phyloP scores from a whole-genome alignment of 495 filamentous ascomycete genomes.

The Lichina pygmaea region DNA sequence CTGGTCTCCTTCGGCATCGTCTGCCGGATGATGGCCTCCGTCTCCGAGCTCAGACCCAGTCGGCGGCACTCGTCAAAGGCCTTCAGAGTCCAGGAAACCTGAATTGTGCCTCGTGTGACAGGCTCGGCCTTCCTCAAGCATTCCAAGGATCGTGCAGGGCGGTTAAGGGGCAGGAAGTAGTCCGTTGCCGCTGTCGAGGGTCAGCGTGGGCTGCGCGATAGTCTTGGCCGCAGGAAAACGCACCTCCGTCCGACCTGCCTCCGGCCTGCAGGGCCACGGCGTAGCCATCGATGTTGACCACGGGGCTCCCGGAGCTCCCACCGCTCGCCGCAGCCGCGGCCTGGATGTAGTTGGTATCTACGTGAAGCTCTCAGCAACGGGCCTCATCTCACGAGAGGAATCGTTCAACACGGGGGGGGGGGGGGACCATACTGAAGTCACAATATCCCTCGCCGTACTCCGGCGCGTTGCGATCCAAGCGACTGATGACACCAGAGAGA shows the following conservation, averaged over 20 bases:
- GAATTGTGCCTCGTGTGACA: slow-evolving; percentile 79
- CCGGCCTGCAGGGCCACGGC: slow-evolving; percentile 88
- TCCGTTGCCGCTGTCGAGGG: slow-evolving; percentile 51
- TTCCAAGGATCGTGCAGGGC: slow-evolving; percentile 60
- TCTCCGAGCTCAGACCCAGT: slow-evolving; percentile 58
- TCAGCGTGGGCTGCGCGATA: not conserved
- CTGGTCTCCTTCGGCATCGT: slow-evolving; percentile 79
- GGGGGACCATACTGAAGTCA: slow-evolving; percentile 38
- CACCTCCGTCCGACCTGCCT: slow-evolving; percentile 53
- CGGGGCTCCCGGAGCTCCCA: slow-evolving; percentile 87
- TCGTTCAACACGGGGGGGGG: not conserved
- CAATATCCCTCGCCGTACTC: slow-evolving; percentile 97
- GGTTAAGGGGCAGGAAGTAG: slow-evolving; percentile 87
- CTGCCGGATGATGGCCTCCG: slow-evolving; percentile 60
- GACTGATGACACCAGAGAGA: slow-evolving; percentile 86
- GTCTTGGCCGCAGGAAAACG: too few relatives aligned
- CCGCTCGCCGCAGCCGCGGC: slow-evolving; percentile 89
- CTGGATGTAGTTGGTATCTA: slow-evolving; percentile 90
- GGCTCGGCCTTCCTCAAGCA: slow-evolving; percentile 52
- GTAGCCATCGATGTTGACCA: slow-evolving; percentile 83
- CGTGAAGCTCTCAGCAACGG: not conserved
- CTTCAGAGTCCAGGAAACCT: slow-evolving; percentile 89
- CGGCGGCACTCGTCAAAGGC: slow-evolving; percentile 94
- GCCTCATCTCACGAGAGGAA: not conserved
- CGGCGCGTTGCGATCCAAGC: slow-evolving; percentile 83